Evolutionary conservation across 345 rosid species (phyloP).

Genomic region (Rhodomyrtus tomentosa): DNA sequence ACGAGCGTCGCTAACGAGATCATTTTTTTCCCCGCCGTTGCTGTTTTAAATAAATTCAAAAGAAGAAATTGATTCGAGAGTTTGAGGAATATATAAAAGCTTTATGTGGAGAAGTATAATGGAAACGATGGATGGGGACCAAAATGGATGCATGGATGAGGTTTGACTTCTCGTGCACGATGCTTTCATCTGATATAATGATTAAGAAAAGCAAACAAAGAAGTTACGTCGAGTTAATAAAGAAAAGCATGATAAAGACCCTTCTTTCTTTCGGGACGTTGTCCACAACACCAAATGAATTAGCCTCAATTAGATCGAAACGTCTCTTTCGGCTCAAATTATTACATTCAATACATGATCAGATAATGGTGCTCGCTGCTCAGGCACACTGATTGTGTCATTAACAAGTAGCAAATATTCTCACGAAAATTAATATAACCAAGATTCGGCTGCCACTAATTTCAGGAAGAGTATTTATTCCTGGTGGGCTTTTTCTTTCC

Average conservation of each 20-base stretch:
- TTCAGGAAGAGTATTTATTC: not conserved
- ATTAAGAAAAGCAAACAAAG: not conserved
- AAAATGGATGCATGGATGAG: conserved; percentile 15
- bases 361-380: not conserved
- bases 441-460: not conserved
- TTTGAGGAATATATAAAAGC: not conserved
- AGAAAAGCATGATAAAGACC: not conserved
- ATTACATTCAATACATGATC: not conserved
- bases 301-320: not conserved
- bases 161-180: conserved; percentile 30
- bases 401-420: not conserved
- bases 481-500: not conserved
- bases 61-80: not conserved
- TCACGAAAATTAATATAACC: not conserved
- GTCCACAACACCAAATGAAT: not conserved
- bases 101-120: not conserved
- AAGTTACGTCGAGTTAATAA: not conserved
- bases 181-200: not conserved
- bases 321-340: not conserved
- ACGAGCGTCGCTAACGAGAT: not conserved
- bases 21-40: not conserved
- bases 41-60: too few species aligned
- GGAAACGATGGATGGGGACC: not conserved
- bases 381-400: not conserved
- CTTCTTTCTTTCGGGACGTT: not conserved